phyloP scores from a whole-genome alignment of 1,284 basidiomycete genomes.

The Ustilago trichophora region DNA sequence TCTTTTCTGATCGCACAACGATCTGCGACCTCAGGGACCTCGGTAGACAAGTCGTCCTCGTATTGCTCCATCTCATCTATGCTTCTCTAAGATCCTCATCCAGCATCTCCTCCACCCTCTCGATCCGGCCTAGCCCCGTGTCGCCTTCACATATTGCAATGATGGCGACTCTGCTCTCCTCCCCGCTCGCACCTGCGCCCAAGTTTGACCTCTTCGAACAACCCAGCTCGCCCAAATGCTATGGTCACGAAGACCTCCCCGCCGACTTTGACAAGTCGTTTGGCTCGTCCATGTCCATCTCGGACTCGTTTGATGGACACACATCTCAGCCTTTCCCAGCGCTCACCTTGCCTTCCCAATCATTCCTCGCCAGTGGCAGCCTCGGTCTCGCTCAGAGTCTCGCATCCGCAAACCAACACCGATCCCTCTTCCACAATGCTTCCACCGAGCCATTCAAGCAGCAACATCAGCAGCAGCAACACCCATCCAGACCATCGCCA shows the following conservation, averaged over 20 bases:
- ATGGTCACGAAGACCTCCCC: slow-evolving; percentile 48
- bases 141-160: not conserved
- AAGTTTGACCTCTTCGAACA: slow-evolving; percentile 48
- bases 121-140: not conserved
- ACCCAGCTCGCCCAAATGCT: slow-evolving; percentile 45
- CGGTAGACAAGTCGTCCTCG: too few relatives aligned
- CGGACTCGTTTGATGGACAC: slow-evolving; percentile 55
- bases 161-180: slow-evolving; percentile 47
- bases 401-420: slow-evolving; percentile 22
- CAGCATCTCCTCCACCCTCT: not conserved
- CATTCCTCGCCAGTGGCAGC: slow-evolving; percentile 16
- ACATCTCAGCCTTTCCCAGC: slow-evolving; percentile 12
- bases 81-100: slow-evolving; percentile 1
- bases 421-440: slow-evolving; percentile 8
- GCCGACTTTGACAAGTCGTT: slow-evolving; percentile 63
- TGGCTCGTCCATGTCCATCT: slow-evolving; percentile 64
- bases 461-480: too few relatives aligned
- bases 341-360: slow-evolving; percentile 6
- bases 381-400: slow-evolving; percentile 30
- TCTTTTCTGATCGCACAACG: too few relatives aligned
- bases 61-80: slow-evolving; percentile 1
- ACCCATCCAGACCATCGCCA: slow-evolving; percentile 26
- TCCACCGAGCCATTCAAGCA: too few relatives aligned
- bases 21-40: too few relatives aligned
- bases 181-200: slow-evolving; percentile 29